Evolutionary conservation across 768 basidiomycete species (phyloP).

Genomic region (Suillus sp.): DNA sequence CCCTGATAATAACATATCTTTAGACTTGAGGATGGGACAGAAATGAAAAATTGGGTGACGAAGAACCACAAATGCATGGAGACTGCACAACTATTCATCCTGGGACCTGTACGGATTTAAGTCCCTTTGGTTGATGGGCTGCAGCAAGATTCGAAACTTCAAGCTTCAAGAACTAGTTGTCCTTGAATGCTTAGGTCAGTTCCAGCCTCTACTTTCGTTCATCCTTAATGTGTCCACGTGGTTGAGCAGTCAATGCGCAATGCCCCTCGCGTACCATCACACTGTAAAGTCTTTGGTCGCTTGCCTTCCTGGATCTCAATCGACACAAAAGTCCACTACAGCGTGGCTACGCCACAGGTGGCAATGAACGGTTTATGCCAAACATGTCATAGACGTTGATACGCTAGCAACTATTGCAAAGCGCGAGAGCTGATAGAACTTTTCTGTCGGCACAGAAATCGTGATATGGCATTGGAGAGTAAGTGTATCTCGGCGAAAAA

Average conservation of each 20-base stretch:
- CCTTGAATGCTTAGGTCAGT: background rate
- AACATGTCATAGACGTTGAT: background rate
- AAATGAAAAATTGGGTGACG: background rate
- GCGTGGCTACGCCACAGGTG: too few relatives aligned
- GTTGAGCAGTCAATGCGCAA: background rate
- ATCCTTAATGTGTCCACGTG: background rate
- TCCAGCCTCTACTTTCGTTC: background rate
- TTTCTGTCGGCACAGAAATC: background rate
- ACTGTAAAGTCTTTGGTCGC: background rate
- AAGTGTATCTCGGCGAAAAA: background rate
- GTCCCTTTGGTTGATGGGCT: background rate
- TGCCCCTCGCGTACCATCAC: background rate
- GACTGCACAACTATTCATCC: background rate
- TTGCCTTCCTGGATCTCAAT: background rate
- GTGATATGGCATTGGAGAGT: background rate
- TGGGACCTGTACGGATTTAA: background rate
- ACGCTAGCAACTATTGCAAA: background rate
- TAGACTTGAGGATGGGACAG: background rate
- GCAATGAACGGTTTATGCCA: background rate
- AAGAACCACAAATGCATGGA: background rate
- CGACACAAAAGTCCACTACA: background rate
- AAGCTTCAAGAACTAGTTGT: background rate
- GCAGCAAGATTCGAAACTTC: background rate
- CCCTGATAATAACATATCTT: background rate
- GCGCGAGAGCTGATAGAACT: background rate